Base-by-base conservation (phyloP, 139 green algal genomes). In the Desmodesmus armatus region DNA sequence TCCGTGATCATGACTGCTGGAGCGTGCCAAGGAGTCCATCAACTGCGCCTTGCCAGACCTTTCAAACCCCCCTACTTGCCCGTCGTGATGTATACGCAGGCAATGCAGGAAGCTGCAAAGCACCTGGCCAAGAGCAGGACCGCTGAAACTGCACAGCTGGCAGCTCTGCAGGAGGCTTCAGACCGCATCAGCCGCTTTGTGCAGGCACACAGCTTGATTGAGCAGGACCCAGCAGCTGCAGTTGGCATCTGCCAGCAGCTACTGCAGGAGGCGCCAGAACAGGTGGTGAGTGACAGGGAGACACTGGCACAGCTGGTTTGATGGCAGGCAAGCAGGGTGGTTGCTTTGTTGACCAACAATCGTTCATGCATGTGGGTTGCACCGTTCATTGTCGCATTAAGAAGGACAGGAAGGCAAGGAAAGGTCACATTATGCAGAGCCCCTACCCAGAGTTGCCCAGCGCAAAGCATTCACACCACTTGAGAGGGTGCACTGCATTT, bases 81-180 rank as follows among this genome's bases (percentile, higher is more conserved):
- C 47, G 47, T 13, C 3, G 23, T 27, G 19, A 2, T 66, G n/a
- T 3, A 23, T 19, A 19, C 80, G 35, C 77, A 91, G 88, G 88
- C 85, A 1, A 41, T 91, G 47, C 65, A 85, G 15, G 90, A 94
- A 37, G 85, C 84, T 11, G 41, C 75, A 17, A 88, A 88, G 71
- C 86, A 88, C 63, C 41, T 90, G 29, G 27, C 43, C 31, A 91
- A 90, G 82, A 70, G 75, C 19, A 58, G 77, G 3, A 82, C 51
- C 13, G 7, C 65, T 9, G 80, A 87, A 31, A 72, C 33, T 69
- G 84, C 58, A 55, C 79, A 73, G 44, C 21, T 83, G 62, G 81
- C 60, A 41, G 72, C 62, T 9, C 47, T 93, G 37, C 82, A 44
- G 17, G n/a, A 80, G 33, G 71, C 83, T 37, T 78, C 79, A 17